These are phyloP conservation scores for Pelargonium nanum DNA, from an alignment of 345 rosid genomes.

Conservation along the genomic window DNA sequence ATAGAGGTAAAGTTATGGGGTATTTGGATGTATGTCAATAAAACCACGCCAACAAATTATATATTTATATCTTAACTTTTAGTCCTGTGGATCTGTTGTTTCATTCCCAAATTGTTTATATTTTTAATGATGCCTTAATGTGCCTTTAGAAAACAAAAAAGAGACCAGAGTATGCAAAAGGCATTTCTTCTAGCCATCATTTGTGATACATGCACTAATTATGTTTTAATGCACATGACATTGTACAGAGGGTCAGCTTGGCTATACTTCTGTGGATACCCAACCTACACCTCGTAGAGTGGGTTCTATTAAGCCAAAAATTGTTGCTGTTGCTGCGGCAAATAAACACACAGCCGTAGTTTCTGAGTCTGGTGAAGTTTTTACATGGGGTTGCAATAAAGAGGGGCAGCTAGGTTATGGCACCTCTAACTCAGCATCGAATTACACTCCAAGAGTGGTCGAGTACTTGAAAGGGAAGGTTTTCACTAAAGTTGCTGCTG, in stretches of 20 bases:
- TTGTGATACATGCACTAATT: constrained; percentile 4
- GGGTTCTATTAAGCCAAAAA: constrained; percentile 55
- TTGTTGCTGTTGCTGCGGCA: constrained; percentile 90
- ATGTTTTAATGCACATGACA: constrained; percentile 15
- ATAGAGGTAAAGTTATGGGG: constrained; percentile 54
- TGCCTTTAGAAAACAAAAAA: too few relatives aligned
- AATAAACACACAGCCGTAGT: constrained; percentile 93
- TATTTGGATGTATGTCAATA: background rate
- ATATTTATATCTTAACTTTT: too few relatives aligned
- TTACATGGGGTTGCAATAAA: constrained; percentile 96
- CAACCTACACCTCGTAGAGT: constrained; percentile 97
- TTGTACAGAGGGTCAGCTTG: constrained; percentile 93
- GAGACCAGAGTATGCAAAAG: background rate
- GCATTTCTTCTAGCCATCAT: background rate
- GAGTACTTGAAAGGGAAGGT: constrained; percentile 84
- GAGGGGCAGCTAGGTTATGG: constrained; percentile 99
- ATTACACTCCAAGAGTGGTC: constrained; percentile 83
- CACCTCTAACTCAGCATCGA: constrained; percentile 95
- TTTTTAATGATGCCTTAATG: too few relatives aligned
- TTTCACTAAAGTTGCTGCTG: constrained; percentile 50
- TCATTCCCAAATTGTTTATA: background rate
- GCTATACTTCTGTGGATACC: constrained; percentile 88
- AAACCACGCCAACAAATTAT: background rate
- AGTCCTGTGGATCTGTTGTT: background rate
- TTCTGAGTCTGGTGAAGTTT: constrained; percentile 83